Evolutionary conservation across 768 basidiomycete genomes (phyloP), one percentile per base, ranked within the genome.

Genomic region (Boletus sensibilis): DNA sequence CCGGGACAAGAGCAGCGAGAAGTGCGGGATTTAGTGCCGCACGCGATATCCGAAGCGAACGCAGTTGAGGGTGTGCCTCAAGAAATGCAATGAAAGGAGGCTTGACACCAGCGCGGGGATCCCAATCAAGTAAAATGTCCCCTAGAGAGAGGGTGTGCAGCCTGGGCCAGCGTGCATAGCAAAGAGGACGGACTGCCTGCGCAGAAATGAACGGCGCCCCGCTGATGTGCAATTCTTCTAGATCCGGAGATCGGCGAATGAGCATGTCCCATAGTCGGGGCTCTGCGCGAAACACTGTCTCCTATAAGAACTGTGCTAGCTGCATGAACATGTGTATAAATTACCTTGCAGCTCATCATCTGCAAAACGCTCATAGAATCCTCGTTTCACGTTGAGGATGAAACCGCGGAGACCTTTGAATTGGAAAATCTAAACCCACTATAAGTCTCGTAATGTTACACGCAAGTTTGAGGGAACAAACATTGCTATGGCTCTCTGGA

Each of bases 181-280:
- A 80, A 11, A 92, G 73, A 1, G 75, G 75, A 21, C 79, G 81
- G 4, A 81, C 78, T 33, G 73, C 73, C 4, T 84, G 82, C 21
- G 83, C 75, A 13, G 66, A 61, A 31, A 61, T 52, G 50, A 73
- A 69, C 1, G 70, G 68, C 1, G 56, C 62, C 0, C 71, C 71
- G 13, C 49, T 60, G 31, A 91, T 77, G 42, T 75, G 69, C 5
- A 92, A 76, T 52, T 86, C 84, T 66, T 88, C 82, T 9, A 92
- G 78, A 60, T 86, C 76, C 1, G 85, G 86, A 62, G 84, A 87
- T 29, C 78, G 79, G 25, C 74, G 72, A 51, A 83, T 81, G 45
- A 91, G 78, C 89, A 92, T 88, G 58, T 83, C 79, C 85, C 86
- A 88, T 51, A 91, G 73, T 14, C 59, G 64, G 31, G 52, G 43